These are phyloP conservation scores for Cercospora zeina DNA, from an alignment of 2,329 filamentous ascomycete genomes.

Conservation along the genomic window DNA sequence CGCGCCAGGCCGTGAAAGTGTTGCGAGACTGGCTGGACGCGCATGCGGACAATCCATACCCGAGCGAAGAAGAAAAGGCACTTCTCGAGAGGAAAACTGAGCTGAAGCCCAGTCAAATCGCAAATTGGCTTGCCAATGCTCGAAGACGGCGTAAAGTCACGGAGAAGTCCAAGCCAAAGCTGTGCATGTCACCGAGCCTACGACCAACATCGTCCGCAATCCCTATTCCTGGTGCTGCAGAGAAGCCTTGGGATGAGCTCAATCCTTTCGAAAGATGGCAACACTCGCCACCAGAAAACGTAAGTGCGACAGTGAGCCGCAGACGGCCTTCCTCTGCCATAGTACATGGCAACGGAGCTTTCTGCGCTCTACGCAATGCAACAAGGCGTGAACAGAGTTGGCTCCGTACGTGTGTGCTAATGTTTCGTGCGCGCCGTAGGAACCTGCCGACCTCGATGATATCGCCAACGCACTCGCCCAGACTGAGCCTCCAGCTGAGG, in stretches of 20 bases:
- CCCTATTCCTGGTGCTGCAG: slow-evolving; percentile 64
- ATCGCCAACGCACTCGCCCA: slow-evolving; percentile 61
- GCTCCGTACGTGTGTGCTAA: not conserved
- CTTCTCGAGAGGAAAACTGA: slow-evolving; percentile 75
- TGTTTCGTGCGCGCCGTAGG: slow-evolving; percentile 34
- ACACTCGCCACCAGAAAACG: slow-evolving; percentile 65
- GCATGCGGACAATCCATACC: slow-evolving; percentile 81
- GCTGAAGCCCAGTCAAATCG: slow-evolving; percentile 78
- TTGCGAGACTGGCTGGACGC: slow-evolving; percentile 82
- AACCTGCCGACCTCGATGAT: slow-evolving; percentile 64
- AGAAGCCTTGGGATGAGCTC: slow-evolving; percentile 50
- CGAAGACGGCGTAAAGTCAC: slow-evolving; percentile 78
- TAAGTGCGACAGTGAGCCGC: not conserved
- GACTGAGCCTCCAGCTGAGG: slow-evolving; percentile 36
- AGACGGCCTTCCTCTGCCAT: not conserved
- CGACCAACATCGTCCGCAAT: slow-evolving; percentile 64
- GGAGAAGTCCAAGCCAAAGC: slow-evolving; percentile 42
- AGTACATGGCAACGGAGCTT: not conserved
- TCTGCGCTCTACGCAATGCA: no score
- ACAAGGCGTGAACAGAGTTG: not conserved
- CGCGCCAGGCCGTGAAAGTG: slow-evolving; percentile 74
- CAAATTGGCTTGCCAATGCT: slow-evolving; percentile 90
- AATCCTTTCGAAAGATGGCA: slow-evolving; percentile 70
- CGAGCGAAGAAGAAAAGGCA: slow-evolving; percentile 83
- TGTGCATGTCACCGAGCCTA: slow-evolving; percentile 61